These are phyloP conservation scores for Phlyctochytrium arcticum DNA, from an alignment of 192 early-diverging fungal genomes.

Conservation along the genomic window DNA sequence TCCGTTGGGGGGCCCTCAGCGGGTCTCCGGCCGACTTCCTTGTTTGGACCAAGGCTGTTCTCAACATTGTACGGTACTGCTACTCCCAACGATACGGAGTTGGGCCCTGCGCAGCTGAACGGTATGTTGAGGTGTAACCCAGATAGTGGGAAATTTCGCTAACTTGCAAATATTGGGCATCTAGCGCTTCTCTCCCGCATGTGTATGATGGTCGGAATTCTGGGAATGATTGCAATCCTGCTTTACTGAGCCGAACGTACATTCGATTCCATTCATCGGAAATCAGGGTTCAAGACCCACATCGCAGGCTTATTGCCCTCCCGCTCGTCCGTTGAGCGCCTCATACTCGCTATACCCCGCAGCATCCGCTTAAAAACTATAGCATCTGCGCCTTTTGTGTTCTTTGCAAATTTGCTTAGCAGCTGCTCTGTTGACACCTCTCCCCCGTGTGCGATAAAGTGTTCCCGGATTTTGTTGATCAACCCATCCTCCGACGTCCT, in stretches of 20 bases:
- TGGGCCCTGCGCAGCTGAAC: constrained; percentile 2
- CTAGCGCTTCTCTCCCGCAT: constrained; percentile 77
- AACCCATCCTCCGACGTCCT: constrained; percentile 31
- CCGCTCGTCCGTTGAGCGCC: constrained; percentile 31
- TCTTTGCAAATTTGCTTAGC: constrained; percentile 45
- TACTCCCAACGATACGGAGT: constrained; percentile 2
- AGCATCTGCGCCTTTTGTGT: constrained; percentile 48
- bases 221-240: constrained; percentile 73
- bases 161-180: no score
- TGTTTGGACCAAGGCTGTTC: neutral
- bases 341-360: constrained; percentile 55
- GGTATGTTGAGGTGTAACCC: no score
- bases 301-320: no score
- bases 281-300: constrained; percentile 14
- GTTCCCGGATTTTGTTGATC: constrained; percentile 55
- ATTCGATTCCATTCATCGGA: constrained; percentile 17
- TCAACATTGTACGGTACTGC: neutral
- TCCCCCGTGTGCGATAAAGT: constrained; percentile 42
- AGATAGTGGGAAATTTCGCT: no score
- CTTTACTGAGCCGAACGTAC: no score
- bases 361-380: constrained; percentile 63
- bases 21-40: constrained; percentile 1
- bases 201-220: constrained; percentile 75
- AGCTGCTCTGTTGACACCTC: constrained; percentile 47
- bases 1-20: constrained; percentile 58